phyloP scores from a whole-genome alignment of 2,329 filamentous ascomycete species.

The Penicillium sp. region DNA sequence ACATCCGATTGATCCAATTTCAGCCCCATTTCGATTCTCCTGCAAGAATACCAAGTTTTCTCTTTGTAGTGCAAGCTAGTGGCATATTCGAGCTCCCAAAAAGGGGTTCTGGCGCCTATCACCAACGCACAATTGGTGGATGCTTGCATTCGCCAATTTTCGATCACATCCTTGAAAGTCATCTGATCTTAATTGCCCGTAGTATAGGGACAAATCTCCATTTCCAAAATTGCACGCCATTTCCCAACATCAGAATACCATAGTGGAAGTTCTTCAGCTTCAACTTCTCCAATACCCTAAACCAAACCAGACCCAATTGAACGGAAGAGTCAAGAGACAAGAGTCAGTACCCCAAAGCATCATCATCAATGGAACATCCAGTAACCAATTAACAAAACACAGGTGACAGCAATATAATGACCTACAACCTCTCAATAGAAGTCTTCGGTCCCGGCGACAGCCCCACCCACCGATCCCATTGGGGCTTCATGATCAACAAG shows the following conservation, averaged over 20 bases:
- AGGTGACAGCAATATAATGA: constrained; percentile 8
- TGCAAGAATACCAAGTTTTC: background rate
- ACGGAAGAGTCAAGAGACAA: background rate
- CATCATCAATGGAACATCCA: no score
- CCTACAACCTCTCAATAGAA: constrained; percentile 23
- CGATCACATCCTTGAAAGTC: background rate
- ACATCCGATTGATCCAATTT: no score
- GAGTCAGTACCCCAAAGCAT: no score
- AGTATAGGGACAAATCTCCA: no score
- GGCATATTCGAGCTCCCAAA: background rate
- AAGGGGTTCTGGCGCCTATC: constrained; percentile 1
- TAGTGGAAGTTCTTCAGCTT: no score
- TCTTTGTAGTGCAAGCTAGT: background rate
- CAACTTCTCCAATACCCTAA: background rate
- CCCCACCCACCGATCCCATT: constrained; percentile 24
- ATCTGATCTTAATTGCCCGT: background rate
- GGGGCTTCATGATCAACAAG: constrained; percentile 25
- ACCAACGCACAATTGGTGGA: constrained; percentile 2
- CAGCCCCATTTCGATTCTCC: background rate
- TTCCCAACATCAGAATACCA: no score
- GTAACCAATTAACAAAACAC: background rate
- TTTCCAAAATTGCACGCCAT: no score
- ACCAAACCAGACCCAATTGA: background rate
- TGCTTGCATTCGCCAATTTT: background rate
- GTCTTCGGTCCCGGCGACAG: constrained; percentile 25